phyloP scores from a whole-genome alignment of 2,329 filamentous ascomycete genomes.

The Paracorniculantispora psalliotae region DNA sequence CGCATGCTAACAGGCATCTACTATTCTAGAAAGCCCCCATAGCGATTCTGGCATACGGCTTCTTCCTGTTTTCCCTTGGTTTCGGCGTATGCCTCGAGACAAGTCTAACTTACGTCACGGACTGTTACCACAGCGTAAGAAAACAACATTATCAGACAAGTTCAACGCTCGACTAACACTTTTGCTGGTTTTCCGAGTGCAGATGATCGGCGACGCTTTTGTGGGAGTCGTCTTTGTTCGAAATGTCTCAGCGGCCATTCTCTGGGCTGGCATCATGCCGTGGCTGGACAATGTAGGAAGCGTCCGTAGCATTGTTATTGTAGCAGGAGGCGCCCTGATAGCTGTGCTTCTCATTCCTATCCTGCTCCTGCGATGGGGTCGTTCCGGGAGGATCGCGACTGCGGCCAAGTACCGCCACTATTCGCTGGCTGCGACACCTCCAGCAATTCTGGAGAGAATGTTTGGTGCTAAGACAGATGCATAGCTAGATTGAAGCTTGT shows the following conservation, averaged over 20 bases:
- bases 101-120: background rate
- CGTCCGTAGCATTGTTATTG: background rate
- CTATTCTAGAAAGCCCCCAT: background rate
- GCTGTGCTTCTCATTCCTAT: background rate
- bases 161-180: background rate
- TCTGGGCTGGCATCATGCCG: background rate
- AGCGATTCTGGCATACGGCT: background rate
- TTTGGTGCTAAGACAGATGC: background rate
- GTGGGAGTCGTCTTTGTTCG: background rate
- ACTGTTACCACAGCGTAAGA: background rate
- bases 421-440: background rate
- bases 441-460: background rate
- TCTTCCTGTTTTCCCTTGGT: background rate
- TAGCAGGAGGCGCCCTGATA: background rate
- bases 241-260: background rate
- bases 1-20: background rate
- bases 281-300: background rate
- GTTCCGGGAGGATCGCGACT: background rate
- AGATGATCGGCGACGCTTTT: background rate
- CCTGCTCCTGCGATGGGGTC: background rate
- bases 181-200: background rate
- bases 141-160: background rate
- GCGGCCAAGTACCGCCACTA: background rate
- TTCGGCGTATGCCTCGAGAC: background rate
- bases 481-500: too few species aligned